Base-by-base conservation (phyloP, 2,329 filamentous ascomycete species). In the Fusarium secorum region DNA sequence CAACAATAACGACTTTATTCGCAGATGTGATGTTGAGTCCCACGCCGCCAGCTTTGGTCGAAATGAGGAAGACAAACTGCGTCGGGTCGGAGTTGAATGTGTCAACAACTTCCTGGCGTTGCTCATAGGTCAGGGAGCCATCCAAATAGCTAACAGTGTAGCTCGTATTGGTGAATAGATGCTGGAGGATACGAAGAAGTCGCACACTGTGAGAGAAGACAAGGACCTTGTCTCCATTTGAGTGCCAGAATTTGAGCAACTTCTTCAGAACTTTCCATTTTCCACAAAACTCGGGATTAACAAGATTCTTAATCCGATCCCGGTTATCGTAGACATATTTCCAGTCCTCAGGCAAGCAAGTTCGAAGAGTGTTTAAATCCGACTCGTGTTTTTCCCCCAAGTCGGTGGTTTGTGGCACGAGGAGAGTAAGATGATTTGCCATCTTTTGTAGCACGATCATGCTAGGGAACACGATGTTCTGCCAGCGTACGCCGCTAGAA, bases 1-100 rank as follows among this genome's bases (percentile, higher is more conserved):
- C 96, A 51, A 98, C 90, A 38, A 99, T 93, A 42, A 99, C 95
- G 1, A 99, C 96, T 81, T 98, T 98, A 82, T 99, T 99, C 3
- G 96, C 96, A 4, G 94, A 96, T 0, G 95, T 97, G 77, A 99
- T 98, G 78, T 99, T 99, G 32, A 99, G 85, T 0, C 96, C 96
- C 1, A 98, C 92, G 8, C 96, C 96, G 28, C 96, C 96, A 5
- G 96, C 95, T 77, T 92, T 93, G 11, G 96, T 98, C 26, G 93
- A 97, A 75, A 99, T 98, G 24, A 99, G 85, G 75, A 99, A 99
- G 9, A 98, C 94, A 76, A 99, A 99, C 76, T 96, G 93, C 7
- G 85, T 86, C 0, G 94, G 89, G 76, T 97, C 91, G 1, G 92
- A 88, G 79, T 99, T 99, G 87, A 97, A 99, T 51, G 94, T 91